Evolutionary conservation across 169 alveolate genomes (phyloP).

Genomic region (Babesia sp.): DNA sequence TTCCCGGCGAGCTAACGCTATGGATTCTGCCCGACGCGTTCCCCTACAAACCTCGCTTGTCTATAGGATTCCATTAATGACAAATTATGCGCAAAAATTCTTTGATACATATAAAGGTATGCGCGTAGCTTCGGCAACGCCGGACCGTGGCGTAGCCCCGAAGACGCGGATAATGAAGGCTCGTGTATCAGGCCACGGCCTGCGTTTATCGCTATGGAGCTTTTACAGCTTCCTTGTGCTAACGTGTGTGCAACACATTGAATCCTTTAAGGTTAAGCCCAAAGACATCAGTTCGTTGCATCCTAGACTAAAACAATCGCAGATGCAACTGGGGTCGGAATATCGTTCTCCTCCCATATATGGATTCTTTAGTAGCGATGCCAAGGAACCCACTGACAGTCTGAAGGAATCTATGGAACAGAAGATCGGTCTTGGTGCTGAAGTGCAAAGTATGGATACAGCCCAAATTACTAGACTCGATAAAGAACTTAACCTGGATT

Average conservation of each 20-base stretch:
- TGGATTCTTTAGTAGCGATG: slow-evolving; percentile 1
- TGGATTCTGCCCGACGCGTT: too few relatives aligned
- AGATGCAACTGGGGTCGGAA: background rate
- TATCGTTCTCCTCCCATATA: background rate
- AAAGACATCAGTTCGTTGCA: slow-evolving; percentile 23
- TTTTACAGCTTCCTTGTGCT: background rate
- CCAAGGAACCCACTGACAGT: background rate
- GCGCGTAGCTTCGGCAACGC: slow-evolving; percentile 8
- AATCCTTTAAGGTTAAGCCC: slow-evolving; percentile 13
- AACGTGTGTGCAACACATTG: background rate
- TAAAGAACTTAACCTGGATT: slow-evolving; percentile 14
- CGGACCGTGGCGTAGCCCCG: background rate
- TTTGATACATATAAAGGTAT: background rate
- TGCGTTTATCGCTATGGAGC: background rate
- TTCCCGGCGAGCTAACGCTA: too few relatives aligned
- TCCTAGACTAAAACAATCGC: slow-evolving; percentile 7
- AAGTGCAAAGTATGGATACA: slow-evolving; percentile 42
- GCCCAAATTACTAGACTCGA: slow-evolving; percentile 37
- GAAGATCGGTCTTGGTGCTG: slow-evolving; percentile 49
- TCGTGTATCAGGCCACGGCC: background rate
- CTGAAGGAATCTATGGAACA: slow-evolving; percentile 57
- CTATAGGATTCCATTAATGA: too few relatives aligned
- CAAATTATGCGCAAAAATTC: too few relatives aligned
- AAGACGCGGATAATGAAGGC: background rate
- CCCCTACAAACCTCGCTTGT: too few relatives aligned